Percentiles rank a stretch among this genome's conserved stretches.
These are phyloP conservation scores for Aureobasidium namibiae DNA, from an alignment of 2,329 filamentous ascomycete species.

Conservation along the genomic window DNA sequence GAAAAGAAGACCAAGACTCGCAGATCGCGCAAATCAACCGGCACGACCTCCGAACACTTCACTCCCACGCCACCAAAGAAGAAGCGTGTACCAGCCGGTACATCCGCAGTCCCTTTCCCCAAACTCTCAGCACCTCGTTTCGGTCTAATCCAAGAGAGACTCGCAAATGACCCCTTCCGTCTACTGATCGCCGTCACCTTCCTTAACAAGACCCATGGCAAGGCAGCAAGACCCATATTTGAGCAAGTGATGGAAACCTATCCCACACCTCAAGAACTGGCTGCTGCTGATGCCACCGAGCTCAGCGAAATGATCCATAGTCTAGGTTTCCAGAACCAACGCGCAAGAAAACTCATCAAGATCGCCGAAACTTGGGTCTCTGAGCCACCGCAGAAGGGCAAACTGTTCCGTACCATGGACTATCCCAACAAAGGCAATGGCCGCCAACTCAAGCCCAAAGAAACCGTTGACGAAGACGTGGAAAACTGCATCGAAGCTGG, in stretches of 20 bases:
- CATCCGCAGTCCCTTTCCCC: constrained; percentile 53
- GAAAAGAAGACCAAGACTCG: neutral
- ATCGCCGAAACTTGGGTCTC: constrained; percentile 63
- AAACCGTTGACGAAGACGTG: constrained; percentile 41
- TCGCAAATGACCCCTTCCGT: constrained; percentile 67
- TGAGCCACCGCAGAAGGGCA: constrained; percentile 51
- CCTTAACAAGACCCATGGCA: constrained; percentile 71
- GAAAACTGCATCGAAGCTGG: constrained; percentile 34
- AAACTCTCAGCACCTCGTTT: constrained; percentile 56
- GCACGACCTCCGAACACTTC: constrained; percentile 27
- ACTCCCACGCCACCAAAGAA: constrained; percentile 19
- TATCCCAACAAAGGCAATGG: constrained; percentile 46
- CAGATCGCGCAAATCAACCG: constrained; percentile 26
- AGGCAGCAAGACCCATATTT: constrained; percentile 67
- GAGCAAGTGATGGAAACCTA: constrained; percentile 59
- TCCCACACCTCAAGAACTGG: constrained; percentile 57
- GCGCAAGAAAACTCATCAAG: constrained; percentile 59
- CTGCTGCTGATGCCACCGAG: constrained; percentile 46
- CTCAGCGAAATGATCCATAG: constrained; percentile 57
- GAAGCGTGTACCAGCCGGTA: constrained; percentile 22
- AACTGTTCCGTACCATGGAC: constrained; percentile 49
- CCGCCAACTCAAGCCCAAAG: constrained; percentile 38
- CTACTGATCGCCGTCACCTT: constrained; percentile 78
- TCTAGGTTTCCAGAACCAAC: constrained; percentile 62
- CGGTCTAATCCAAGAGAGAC: constrained; percentile 75